Conservation (phyloP, 108 stramenopile species). For the Heterococcus sp. region DNA sequence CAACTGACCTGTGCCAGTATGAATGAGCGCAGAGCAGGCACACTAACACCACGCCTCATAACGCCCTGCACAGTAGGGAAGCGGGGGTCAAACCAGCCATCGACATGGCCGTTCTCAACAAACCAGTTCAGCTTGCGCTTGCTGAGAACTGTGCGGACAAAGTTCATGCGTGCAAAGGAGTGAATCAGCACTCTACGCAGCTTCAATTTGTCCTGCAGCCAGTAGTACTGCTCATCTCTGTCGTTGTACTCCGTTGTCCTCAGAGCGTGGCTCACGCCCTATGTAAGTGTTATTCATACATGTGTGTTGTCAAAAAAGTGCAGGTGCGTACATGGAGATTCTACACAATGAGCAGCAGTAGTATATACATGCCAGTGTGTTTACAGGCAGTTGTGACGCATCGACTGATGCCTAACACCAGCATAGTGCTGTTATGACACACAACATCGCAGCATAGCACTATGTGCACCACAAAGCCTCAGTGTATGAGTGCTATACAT, state of each 20-base stretch:
- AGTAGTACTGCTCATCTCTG: slow-evolving; percentile 89
- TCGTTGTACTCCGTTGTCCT: slow-evolving; percentile 99
- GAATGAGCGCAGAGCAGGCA: slow-evolving; percentile 79
- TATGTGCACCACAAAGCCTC: too few relatives aligned
- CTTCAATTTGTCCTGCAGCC: slow-evolving; percentile 72
- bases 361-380: too few relatives aligned
- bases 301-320: too few relatives aligned
- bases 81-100: slow-evolving; percentile 96
- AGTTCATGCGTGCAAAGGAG: slow-evolving; percentile 93
- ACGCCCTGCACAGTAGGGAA: slow-evolving; percentile 95
- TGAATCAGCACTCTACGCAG: slow-evolving; percentile 86
- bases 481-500: too few relatives aligned
- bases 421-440: too few relatives aligned
- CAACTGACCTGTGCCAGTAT: slow-evolving; percentile 54
- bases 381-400: too few relatives aligned
- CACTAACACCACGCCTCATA: slow-evolving; percentile 81
- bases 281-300: too few relatives aligned
- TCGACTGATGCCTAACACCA: too few relatives aligned
- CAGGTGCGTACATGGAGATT: too few relatives aligned
- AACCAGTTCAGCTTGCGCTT: slow-evolving; percentile 98
- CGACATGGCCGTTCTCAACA: slow-evolving; percentile 86
- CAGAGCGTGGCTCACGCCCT: slow-evolving; percentile 95
- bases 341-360: too few relatives aligned
- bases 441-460: too few relatives aligned
- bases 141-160: slow-evolving; percentile 88